These are phyloP conservation scores for Adiantum capillusveneris DNA, from an alignment of 75 land plant genomes.

Conservation along the genomic window DNA sequence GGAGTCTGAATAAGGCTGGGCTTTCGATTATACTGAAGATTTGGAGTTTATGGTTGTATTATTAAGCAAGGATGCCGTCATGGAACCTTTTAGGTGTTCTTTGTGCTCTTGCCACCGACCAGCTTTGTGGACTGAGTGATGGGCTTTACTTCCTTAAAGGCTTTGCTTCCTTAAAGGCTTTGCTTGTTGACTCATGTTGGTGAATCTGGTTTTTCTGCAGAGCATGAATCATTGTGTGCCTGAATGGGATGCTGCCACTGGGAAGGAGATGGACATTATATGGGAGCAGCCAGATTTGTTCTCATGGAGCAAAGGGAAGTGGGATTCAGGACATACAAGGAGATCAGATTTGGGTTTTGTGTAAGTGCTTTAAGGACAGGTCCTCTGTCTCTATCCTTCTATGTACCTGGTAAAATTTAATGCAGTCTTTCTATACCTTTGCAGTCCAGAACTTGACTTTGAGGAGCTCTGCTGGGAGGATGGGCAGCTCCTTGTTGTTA, in stretches of 20 bases:
- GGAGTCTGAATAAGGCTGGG: too few relatives aligned
- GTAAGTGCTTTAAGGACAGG: too few relatives aligned
- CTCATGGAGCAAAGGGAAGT: neutral
- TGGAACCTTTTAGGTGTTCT: too few relatives aligned
- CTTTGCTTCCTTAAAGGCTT: too few relatives aligned
- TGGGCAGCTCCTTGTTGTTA: slow-evolving; percentile 6
- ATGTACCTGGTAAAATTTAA: neutral
- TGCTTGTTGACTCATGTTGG: too few relatives aligned
- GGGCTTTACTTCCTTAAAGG: too few relatives aligned
- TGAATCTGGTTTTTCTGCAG: neutral
- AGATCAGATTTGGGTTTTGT: neutral
- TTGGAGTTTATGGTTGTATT: too few relatives aligned
- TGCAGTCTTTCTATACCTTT: neutral
- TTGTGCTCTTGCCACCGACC: too few relatives aligned
- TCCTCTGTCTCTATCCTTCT: too few relatives aligned
- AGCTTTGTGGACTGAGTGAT: too few relatives aligned
- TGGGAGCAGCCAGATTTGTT: neutral
- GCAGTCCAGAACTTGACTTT: slow-evolving; percentile 3
- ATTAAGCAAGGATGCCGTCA: too few relatives aligned
- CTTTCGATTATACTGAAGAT: too few relatives aligned
- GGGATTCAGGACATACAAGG: neutral
- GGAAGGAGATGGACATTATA: neutral
- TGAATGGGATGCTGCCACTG: neutral
- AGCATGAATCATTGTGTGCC: slow-evolving; percentile 1
- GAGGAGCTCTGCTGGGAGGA: slow-evolving; percentile 9